phyloP scores from a whole-genome alignment of 2,329 filamentous ascomycete species.

The Colletotrichum neosansevieriae region DNA sequence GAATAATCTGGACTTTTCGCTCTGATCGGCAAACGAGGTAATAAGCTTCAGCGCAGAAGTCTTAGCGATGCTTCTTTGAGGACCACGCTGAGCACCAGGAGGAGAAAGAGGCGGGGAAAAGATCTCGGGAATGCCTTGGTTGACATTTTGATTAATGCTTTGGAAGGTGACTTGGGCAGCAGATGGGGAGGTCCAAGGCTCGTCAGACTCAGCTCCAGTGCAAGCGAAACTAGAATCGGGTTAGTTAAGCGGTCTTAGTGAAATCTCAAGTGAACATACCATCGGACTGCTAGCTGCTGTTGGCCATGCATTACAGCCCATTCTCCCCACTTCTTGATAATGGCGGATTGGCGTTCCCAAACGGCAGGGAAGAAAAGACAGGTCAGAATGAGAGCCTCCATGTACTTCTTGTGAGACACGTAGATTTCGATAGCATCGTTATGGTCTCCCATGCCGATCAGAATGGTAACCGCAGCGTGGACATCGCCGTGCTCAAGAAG shows the following conservation, averaged over 20 bases:
- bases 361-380: constrained; percentile 85
- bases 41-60: constrained; percentile 90
- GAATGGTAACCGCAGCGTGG: constrained; percentile 91
- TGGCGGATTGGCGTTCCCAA: constrained; percentile 89
- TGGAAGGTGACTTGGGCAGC: constrained; percentile 72
- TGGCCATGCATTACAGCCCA: constrained; percentile 88
- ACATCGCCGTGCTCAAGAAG: constrained; percentile 90
- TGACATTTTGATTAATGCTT: constrained; percentile 62
- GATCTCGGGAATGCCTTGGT: constrained; percentile 69
- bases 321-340: constrained; percentile 96
- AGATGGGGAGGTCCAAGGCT: constrained; percentile 89
- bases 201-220: constrained; percentile 84
- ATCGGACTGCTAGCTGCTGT: constrained; percentile 90
- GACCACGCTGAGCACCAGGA: constrained; percentile 70
- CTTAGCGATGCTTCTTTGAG: constrained; percentile 77
- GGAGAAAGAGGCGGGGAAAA: constrained; percentile 81
- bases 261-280: constrained; percentile 53
- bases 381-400: constrained; percentile 92
- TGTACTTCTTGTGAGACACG: constrained; percentile 87
- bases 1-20: constrained; percentile 73
- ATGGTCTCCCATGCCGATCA: constrained; percentile 90
- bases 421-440: constrained; percentile 98
- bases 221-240: constrained; percentile 77
- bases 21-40: constrained; percentile 81
- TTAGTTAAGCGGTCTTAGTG: not conserved